These are phyloP conservation scores for Boletus subcaerulescens DNA, from an alignment of 768 basidiomycete species.

Conservation along the genomic window DNA sequence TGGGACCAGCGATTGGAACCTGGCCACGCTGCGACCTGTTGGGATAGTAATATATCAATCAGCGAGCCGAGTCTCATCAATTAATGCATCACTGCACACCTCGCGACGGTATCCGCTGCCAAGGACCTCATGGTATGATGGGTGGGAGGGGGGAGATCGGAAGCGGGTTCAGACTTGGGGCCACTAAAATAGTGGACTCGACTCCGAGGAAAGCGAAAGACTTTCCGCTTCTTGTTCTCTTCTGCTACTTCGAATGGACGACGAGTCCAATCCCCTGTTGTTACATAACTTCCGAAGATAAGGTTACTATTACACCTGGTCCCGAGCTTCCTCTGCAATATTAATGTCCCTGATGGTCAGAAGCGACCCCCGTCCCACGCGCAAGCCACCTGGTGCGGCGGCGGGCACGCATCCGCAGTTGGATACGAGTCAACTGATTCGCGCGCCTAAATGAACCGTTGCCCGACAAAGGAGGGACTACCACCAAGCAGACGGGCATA, in stretches of 20 bases:
- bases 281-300: constrained; percentile 29
- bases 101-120: constrained; percentile 1
- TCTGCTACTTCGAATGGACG: constrained; percentile 15
- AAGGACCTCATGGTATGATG: background rate
- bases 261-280: constrained; percentile 5
- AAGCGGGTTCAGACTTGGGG: constrained; percentile 1
- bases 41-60: background rate
- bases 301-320: constrained; percentile 21
- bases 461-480: background rate
- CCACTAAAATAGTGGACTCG: constrained; percentile 15
- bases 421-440: background rate
- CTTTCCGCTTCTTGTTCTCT: constrained; percentile 21
- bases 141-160: background rate
- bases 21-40: background rate
- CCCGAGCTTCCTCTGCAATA: constrained; percentile 15
- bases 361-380: background rate
- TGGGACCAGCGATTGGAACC: constrained; percentile 6
- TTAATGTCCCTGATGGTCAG: constrained; percentile 12
- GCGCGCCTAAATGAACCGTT: background rate
- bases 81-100: background rate
- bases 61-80: background rate
- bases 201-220: constrained; percentile 16
- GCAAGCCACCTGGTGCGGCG: background rate
- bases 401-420: background rate
- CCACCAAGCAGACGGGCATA: background rate